phyloP scores from a whole-genome alignment of 257 asterid species.

The Cruciata laevipes region DNA sequence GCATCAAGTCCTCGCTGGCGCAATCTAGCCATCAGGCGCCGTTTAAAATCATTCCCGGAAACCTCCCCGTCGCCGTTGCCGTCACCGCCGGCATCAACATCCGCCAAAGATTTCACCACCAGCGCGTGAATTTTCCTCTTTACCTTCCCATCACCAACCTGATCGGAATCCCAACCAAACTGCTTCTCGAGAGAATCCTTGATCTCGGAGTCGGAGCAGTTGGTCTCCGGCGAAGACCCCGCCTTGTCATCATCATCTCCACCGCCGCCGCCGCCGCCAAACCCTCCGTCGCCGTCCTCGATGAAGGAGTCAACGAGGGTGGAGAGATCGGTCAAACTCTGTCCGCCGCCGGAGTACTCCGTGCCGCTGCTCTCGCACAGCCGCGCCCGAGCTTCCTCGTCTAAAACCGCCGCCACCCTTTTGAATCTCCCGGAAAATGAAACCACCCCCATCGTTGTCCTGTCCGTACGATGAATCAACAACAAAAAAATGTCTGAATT shows the following conservation, averaged over 20 bases:
- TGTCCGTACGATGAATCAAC: neutral
- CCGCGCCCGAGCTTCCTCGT: constrained; percentile 43
- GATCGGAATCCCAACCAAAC: constrained; percentile 8
- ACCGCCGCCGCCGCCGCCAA: neutral
- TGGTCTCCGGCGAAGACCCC: neutral
- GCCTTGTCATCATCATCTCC: neutral
- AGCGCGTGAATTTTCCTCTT: constrained; percentile 10
- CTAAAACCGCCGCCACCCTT: constrained; percentile 54
- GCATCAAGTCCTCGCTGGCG: constrained; percentile 31
- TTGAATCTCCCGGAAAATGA: constrained; percentile 50
- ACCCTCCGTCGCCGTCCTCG: constrained; percentile 29
- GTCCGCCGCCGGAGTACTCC: constrained; percentile 42
- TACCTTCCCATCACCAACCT: neutral
- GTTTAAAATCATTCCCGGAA: constrained; percentile 22
- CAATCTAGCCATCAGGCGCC: constrained; percentile 31
- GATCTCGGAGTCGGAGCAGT: constrained; percentile 13
- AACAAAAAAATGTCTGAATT: no score
- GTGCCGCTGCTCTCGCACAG: constrained; percentile 77
- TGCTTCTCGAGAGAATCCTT: constrained; percentile 16
- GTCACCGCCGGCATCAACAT: neutral
- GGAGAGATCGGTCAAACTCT: constrained; percentile 36
- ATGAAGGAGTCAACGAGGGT: constrained; percentile 61
- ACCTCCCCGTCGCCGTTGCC: neutral
- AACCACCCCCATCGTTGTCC: constrained; percentile 43
- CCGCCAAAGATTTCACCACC: constrained; percentile 19